Evolutionary conservation across 805 yeast genomes (phyloP), one percentile per base, ranked within the genome.

Genomic region (Metschnikowia proteae): DNA sequence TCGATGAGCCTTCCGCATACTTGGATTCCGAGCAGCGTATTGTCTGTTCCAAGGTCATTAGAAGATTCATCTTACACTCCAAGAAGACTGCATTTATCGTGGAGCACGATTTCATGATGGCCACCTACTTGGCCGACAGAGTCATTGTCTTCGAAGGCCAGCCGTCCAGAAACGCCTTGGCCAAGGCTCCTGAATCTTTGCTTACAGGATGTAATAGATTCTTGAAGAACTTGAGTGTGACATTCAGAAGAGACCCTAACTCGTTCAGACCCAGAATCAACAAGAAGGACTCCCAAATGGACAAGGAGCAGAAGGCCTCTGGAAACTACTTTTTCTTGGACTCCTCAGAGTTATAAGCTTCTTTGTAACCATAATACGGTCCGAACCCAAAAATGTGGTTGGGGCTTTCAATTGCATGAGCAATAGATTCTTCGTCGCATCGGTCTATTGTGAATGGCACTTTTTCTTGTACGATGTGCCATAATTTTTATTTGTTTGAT

Each of bases 81-180:
- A 91, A 92, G 79, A 94, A 92, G 80, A 92, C 98, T 40, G 99
- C 99, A n/a, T 94, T 94, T 70, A 79, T 94, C 62, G 99, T 94
- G 51, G 99, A 94, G 84, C 99, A 94, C 83, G 99, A 94, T 81
- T 94, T 94, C 81, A 94, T 94, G 77, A 94, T 94, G 99, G 98
- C 99, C 57, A 94, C 99, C 13, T 94, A 94, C 70, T 81, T 94
- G 78, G 99, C 99, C 55, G 99, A 94, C 74, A 83, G 96, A 66
- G 99, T 94, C 62, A 92, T 94, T 81, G 98, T 94, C 49, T 94
- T 92, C 64, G 99, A 94, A 71, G 99, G 99, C 71, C 63, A 73
- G 56, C 98, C 99, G 47, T 89, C 98, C 27, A 79, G 80, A 66
- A 77, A 84, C 58, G 92, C 99, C 31, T 67, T 71, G 58, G 98